Evolutionary conservation across 2,329 filamentous ascomycete species (phyloP).

Genomic region (Apiospora phragmitis): DNA sequence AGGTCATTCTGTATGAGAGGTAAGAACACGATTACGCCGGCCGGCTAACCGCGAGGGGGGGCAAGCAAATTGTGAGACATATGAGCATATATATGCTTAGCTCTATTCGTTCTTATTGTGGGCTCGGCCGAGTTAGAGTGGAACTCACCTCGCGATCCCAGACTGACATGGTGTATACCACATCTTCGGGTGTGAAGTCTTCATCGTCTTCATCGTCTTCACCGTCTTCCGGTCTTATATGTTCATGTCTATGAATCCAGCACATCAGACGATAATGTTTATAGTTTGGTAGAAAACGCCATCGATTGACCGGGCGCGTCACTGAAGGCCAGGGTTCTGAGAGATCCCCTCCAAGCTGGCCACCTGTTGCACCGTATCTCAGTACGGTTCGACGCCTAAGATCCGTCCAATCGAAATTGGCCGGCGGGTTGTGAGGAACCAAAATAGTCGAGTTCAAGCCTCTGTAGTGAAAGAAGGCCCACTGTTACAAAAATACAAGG

Average conservation of each 20-base stretch:
- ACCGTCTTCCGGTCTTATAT: neutral
- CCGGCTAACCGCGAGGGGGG: neutral
- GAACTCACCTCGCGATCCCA: neutral
- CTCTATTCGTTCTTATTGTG: neutral
- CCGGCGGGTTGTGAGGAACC: neutral
- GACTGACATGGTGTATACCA: neutral
- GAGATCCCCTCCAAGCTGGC: neutral
- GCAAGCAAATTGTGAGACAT: too few relatives aligned
- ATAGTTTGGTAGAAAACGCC: neutral
- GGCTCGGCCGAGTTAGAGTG: neutral
- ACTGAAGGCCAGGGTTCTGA: neutral
- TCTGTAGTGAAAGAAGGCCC: neutral
- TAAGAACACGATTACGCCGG: neutral
- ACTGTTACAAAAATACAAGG: neutral
- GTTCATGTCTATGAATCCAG: neutral
- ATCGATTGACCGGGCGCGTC: neutral
- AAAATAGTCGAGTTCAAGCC: neutral
- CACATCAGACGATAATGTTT: neutral
- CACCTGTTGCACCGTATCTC: accelerated
- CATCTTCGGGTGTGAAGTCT: too few relatives aligned
- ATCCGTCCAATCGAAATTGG: neutral
- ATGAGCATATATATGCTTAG: neutral
- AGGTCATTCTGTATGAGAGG: neutral
- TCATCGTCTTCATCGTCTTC: too few relatives aligned
- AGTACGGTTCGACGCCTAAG: neutral